Percentiles rank a stretch among this genome's conserved stretches.
Evolutionary conservation across 768 basidiomycete species (phyloP).

Genomic region (Coprinopsis sp.): DNA sequence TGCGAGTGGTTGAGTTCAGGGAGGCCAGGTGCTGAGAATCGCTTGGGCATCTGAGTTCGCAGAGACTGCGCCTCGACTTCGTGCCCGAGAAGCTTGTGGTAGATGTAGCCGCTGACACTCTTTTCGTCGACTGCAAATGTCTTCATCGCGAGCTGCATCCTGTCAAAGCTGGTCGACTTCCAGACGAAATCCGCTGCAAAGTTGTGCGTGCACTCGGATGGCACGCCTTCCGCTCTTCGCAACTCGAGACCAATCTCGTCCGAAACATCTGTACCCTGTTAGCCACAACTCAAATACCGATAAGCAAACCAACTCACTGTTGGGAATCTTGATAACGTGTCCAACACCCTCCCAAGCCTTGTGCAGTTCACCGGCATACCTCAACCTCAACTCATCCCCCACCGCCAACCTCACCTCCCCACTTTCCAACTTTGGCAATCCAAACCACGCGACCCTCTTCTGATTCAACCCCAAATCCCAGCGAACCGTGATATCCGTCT

Average conservation of each 20-base stretch:
- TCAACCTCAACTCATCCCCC: slow-evolving; percentile 89
- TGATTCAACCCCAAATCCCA: slow-evolving; percentile 99
- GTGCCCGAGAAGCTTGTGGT: slow-evolving; percentile 97
- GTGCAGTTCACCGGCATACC: slow-evolving; percentile 85
- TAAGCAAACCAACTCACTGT: slow-evolving; percentile 58
- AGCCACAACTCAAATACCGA: slow-evolving; percentile 9
- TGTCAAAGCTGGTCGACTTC: slow-evolving; percentile 99
- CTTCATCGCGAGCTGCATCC: slow-evolving; percentile 99
- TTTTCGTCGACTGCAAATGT: slow-evolving; percentile 99
- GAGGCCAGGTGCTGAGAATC: slow-evolving; percentile 94
- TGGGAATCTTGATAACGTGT: slow-evolving; percentile 98
- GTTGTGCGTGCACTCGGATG: slow-evolving; percentile 88
- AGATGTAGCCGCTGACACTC: slow-evolving; percentile 98
- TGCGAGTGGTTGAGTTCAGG: slow-evolving; percentile 99
- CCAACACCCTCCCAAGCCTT: slow-evolving; percentile 97
- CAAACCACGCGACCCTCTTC: slow-evolving; percentile 98
- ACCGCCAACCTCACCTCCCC: slow-evolving; percentile 96
- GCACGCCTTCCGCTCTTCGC: slow-evolving; percentile 85
- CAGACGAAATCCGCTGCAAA: slow-evolving; percentile 99
- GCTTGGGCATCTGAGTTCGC: slow-evolving; percentile 91
- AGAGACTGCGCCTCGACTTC: slow-evolving; percentile 93
- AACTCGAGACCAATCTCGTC: slow-evolving; percentile 97
- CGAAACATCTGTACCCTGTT: slow-evolving; percentile 67
- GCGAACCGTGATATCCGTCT: slow-evolving; percentile 91
- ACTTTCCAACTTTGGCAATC: slow-evolving; percentile 93